Evolutionary conservation across 2,329 filamentous ascomycete genomes (phyloP).

Genomic region (Dactylellina leptospora): DNA sequence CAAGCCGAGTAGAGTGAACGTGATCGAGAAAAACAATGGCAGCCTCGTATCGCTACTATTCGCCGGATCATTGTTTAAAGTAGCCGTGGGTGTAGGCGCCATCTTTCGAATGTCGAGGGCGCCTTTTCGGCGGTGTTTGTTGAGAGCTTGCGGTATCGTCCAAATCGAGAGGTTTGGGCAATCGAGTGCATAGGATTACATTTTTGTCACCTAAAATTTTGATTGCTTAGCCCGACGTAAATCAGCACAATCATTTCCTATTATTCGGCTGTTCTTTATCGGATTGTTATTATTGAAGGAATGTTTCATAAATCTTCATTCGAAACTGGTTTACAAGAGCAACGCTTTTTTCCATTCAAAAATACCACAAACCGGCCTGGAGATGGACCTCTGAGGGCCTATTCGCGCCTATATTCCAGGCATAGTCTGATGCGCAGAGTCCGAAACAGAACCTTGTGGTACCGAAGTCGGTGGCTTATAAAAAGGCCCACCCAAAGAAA

Average conservation of each 20-base stretch:
- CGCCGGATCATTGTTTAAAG: conserved; percentile 12
- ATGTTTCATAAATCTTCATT: too few relatives aligned
- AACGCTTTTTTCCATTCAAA: conserved; percentile 26
- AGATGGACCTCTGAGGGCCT: too few relatives aligned
- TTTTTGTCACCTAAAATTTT: neutral
- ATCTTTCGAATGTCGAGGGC: too few relatives aligned
- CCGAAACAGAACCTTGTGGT: too few relatives aligned
- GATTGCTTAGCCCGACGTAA: neutral
- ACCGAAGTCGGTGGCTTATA: too few relatives aligned
- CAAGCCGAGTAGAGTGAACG: conserved; percentile 54
- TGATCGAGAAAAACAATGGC: conserved; percentile 52
- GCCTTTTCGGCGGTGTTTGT: too few relatives aligned
- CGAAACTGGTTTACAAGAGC: neutral
- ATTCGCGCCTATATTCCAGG: too few relatives aligned
- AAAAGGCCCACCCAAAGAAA: too few relatives aligned
- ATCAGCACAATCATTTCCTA: conserved; percentile 8
- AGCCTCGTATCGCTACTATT: conserved; percentile 13
- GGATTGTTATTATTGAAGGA: too few relatives aligned
- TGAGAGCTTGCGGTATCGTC: too few relatives aligned
- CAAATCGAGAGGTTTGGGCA: neutral
- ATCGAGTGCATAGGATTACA: neutral
- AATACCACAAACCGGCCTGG: conserved; percentile 11
- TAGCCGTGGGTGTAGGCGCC: conserved; percentile 36
- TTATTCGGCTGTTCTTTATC: too few relatives aligned
- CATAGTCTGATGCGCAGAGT: too few relatives aligned